Evolutionary conservation across 108 stramenopile genomes (phyloP).

Genomic region (Discostella stelligeroides): DNA sequence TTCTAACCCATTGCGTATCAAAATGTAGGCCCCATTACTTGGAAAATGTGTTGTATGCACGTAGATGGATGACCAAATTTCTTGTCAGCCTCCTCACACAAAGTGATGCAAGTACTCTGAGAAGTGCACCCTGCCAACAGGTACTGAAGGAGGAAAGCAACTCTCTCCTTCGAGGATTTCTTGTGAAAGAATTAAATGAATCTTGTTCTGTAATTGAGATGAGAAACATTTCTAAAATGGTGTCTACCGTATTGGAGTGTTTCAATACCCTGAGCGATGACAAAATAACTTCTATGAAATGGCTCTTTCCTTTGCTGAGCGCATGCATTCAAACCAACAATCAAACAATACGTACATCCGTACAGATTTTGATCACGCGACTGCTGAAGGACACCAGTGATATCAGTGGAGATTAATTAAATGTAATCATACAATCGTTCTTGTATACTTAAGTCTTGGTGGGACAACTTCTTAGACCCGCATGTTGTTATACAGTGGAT

Average conservation of each 20-base stretch:
- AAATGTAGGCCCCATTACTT: constrained; percentile 64
- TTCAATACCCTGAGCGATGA: constrained; percentile 48
- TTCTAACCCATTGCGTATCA: not conserved
- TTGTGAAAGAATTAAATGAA: constrained; percentile 63
- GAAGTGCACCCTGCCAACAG: constrained; percentile 50
- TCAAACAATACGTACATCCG: constrained; percentile 43
- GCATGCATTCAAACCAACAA: constrained; percentile 60
- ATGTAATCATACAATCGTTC: too few relatives aligned
- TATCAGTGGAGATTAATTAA: too few relatives aligned
- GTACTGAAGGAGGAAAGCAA: constrained; percentile 75
- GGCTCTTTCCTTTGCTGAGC: constrained; percentile 51
- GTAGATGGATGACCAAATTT: constrained; percentile 75
- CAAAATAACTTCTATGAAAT: constrained; percentile 47
- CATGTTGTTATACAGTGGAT: too few relatives aligned
- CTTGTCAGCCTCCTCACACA: constrained; percentile 55
- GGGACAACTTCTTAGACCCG: too few relatives aligned
- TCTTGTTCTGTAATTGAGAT: constrained; percentile 44
- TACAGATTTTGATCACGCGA: constrained; percentile 53
- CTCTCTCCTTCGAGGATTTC: constrained; percentile 59
- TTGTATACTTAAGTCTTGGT: too few relatives aligned
- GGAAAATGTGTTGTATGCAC: constrained; percentile 77
- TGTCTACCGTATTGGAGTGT: constrained; percentile 48
- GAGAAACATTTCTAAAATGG: constrained; percentile 48
- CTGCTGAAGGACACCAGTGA: constrained; percentile 17
- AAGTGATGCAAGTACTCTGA: constrained; percentile 34